phyloP scores from a whole-genome alignment of 2,329 filamentous ascomycete genomes.

The Pestalotiopsis sp. region DNA sequence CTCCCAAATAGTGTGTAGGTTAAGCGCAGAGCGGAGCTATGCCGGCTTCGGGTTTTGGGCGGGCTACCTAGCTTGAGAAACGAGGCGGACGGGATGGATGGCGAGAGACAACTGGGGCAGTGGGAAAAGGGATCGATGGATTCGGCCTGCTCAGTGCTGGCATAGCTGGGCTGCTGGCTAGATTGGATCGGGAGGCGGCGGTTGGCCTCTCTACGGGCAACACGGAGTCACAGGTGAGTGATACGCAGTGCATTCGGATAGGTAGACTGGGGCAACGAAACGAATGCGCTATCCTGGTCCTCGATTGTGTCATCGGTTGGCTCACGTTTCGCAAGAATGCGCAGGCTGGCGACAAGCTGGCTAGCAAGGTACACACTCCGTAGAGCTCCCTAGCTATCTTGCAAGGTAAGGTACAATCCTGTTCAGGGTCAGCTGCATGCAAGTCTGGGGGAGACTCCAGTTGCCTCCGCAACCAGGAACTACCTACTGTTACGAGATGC shows the following conservation, averaged over 20 bases:
- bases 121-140: neutral
- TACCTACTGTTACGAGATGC: no score
- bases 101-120: neutral
- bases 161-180: no score
- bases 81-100: neutral
- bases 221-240: no score
- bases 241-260: no score
- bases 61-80: neutral
- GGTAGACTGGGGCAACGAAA: no score
- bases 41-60: neutral
- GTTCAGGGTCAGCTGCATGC: neutral
- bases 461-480: neutral
- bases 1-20: neutral
- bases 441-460: neutral
- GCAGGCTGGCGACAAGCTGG: neutral
- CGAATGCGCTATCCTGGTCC: constrained; percentile 8
- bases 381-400: neutral
- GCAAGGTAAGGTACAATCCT: neutral
- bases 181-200: no score
- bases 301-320: constrained; percentile 11
- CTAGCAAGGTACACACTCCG: neutral
- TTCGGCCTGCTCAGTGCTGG: neutral
- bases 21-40: neutral
- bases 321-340: neutral
- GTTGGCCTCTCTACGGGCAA: no score